Evolutionary conservation across 1,139 yeast species (phyloP).

Genomic region (Blastobotrys aristatus): DNA sequence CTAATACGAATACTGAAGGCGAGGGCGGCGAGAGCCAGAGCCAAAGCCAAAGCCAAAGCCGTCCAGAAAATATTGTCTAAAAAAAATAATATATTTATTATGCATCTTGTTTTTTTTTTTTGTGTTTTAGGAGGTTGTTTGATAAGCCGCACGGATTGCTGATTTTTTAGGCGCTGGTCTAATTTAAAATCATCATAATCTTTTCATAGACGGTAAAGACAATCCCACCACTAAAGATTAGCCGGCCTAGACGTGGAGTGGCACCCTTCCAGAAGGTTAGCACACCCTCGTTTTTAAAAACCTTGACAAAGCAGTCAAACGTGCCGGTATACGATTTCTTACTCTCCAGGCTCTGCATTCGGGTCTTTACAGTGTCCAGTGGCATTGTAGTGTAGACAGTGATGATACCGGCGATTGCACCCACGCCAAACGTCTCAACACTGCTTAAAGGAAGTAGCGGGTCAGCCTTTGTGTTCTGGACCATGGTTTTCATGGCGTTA

Average conservation of each 20-base stretch:
- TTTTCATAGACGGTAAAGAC: constrained; percentile 93
- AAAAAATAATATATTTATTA: background rate
- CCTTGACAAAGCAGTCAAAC: constrained; percentile 69
- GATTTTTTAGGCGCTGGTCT: too few species aligned
- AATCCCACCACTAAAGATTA: constrained; percentile 90
- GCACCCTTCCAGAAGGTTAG: constrained; percentile 97
- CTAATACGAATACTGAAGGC: constrained; percentile 9
- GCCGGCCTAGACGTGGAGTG: constrained; percentile 89
- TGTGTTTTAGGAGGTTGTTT: too few species aligned
- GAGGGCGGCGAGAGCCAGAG: too few species aligned
- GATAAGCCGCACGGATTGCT: background rate
- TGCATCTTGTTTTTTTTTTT: too few species aligned
- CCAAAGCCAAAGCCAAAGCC: too few species aligned
- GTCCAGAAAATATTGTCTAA: constrained; percentile 3
- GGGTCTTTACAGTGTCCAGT: constrained; percentile 91
- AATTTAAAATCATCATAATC: constrained; percentile 55
- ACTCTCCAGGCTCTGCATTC: constrained; percentile 94
- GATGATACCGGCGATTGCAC: constrained; percentile 87
- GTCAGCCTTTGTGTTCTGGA: constrained; percentile 58
- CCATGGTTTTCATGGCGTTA: constrained; percentile 74
- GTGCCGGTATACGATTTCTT: constrained; percentile 67
- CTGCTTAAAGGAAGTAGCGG: constrained; percentile 64
- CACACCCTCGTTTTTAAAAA: constrained; percentile 86
- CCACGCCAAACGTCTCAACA: constrained; percentile 77
- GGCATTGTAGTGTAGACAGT: constrained; percentile 98